A percentile compares a stretch with the other conserved stretches of the same genome.
phyloP scores from a whole-genome alignment of 345 rosid genomes.

The Jatropha curcas region DNA sequence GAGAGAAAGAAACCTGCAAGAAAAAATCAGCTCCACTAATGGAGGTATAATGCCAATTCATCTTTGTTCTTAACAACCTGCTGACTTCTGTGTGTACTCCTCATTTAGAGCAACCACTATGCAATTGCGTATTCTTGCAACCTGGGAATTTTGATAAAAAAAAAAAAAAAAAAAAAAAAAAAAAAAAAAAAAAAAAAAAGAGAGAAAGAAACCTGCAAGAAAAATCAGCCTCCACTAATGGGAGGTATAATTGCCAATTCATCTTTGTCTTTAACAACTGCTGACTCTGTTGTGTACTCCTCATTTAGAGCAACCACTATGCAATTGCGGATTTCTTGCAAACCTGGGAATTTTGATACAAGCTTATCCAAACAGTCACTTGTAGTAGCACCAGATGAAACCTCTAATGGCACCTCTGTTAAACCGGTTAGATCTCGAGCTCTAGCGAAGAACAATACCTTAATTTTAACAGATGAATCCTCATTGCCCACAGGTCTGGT shows the following conservation, averaged over 20 bases:
- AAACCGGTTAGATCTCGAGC: slow-evolving; percentile 80
- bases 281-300: slow-evolving; percentile 58
- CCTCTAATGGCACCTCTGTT: slow-evolving; percentile 48
- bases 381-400: slow-evolving; percentile 65
- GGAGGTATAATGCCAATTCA: slow-evolving; percentile 96
- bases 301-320: slow-evolving; percentile 80
- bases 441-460: slow-evolving; percentile 80
- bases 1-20: neutral
- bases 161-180: too few species aligned
- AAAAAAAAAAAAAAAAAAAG: too few species aligned
- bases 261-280: slow-evolving; percentile 66
- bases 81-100: slow-evolving; percentile 58
- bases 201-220: neutral
- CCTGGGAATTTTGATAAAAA: slow-evolving; percentile 60
- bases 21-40: slow-evolving; percentile 75
- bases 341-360: slow-evolving; percentile 54
- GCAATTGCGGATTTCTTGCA: slow-evolving; percentile 67
- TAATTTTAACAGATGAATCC: slow-evolving; percentile 43
- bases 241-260: slow-evolving; percentile 97
- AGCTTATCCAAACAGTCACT: slow-evolving; percentile 64
- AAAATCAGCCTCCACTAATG: slow-evolving; percentile 79
- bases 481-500: slow-evolving; percentile 15
- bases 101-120: slow-evolving; percentile 80
- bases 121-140: slow-evolving; percentile 61
- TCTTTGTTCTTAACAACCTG: slow-evolving; percentile 68